A percentile compares a stretch with the other conserved stretches of the same genome.
Evolutionary conservation across 768 basidiomycete genomes (phyloP).

Genomic region (Trametes gibbosa): DNA sequence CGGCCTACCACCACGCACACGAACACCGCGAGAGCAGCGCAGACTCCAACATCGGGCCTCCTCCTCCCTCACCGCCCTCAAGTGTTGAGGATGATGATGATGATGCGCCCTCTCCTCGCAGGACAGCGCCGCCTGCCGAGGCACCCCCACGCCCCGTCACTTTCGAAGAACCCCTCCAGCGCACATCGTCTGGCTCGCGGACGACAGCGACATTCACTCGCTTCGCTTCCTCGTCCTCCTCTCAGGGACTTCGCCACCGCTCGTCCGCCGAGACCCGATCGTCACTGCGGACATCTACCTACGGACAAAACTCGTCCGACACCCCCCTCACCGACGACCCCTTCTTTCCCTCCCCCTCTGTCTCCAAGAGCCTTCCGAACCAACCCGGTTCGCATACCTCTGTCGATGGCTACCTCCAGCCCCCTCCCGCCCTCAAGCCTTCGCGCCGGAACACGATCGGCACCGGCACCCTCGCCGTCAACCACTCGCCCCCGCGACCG

Average conservation of each 20-base stretch:
- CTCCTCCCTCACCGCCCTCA: conserved; percentile 53
- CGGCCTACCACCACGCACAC: neutral
- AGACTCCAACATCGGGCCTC: conserved; percentile 44
- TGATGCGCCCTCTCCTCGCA: conserved; percentile 5
- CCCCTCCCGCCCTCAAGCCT: conserved; percentile 41
- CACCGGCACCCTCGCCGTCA: conserved; percentile 30
- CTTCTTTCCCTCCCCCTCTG: conserved; percentile 22
- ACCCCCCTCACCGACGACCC: conserved; percentile 25
- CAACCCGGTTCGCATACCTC: conserved; percentile 29
- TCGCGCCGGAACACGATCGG: conserved; percentile 73
- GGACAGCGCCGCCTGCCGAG: neutral
- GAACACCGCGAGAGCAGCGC: conserved; percentile 8
- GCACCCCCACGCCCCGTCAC: conserved; percentile 26
- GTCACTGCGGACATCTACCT: conserved; percentile 34
- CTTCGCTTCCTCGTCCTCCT: conserved; percentile 16
- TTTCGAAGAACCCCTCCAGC: conserved; percentile 36
- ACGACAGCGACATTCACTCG: conserved; percentile 22
- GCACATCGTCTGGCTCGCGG: conserved; percentile 32
- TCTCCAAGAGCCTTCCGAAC: conserved; percentile 6
- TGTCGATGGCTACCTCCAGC: conserved; percentile 52
- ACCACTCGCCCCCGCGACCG: conserved; percentile 19
- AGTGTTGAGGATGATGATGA: conserved; percentile 32
- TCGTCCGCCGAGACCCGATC: conserved; percentile 51
- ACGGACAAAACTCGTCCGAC: conserved; percentile 21
- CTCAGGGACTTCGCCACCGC: conserved; percentile 39